These are phyloP conservation scores for Candida sanyaensis DNA, from an alignment of 1,139 yeast species.

Conservation along the genomic window DNA sequence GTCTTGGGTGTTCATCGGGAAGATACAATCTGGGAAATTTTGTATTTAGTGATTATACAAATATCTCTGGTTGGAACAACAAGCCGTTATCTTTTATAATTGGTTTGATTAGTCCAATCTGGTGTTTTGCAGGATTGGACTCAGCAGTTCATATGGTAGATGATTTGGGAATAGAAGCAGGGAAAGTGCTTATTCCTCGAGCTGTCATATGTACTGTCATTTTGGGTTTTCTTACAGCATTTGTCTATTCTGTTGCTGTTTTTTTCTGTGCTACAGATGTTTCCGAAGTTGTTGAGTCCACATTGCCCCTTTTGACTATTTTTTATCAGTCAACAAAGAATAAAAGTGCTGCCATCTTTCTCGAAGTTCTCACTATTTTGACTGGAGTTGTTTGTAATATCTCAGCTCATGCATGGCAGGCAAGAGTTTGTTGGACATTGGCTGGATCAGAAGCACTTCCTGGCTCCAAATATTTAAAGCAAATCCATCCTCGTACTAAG, in stretches of 20 bases:
- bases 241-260: constrained; percentile 38
- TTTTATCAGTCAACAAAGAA: constrained; percentile 33
- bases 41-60: constrained; percentile 61
- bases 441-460: constrained; percentile 40
- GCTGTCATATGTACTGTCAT: constrained; percentile 41
- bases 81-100: constrained; percentile 43
- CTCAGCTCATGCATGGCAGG: constrained; percentile 74
- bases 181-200: constrained; percentile 41
- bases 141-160: constrained; percentile 43
- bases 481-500: constrained; percentile 38
- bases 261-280: constrained; percentile 36
- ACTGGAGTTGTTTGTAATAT: constrained; percentile 41
- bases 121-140: constrained; percentile 42
- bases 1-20: constrained; percentile 49
- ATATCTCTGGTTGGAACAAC: constrained; percentile 65
- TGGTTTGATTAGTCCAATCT: constrained; percentile 41
- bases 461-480: constrained; percentile 36
- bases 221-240: constrained; percentile 37
- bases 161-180: constrained; percentile 34
- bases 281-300: constrained; percentile 25
- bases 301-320: constrained; percentile 41
- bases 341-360: constrained; percentile 35
- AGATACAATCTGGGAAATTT: constrained; percentile 55
- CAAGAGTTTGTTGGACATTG: constrained; percentile 64
- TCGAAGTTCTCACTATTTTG: constrained; percentile 31